phyloP scores from a whole-genome alignment of 129 eudicot species.

The Tanacetum coccineum region DNA sequence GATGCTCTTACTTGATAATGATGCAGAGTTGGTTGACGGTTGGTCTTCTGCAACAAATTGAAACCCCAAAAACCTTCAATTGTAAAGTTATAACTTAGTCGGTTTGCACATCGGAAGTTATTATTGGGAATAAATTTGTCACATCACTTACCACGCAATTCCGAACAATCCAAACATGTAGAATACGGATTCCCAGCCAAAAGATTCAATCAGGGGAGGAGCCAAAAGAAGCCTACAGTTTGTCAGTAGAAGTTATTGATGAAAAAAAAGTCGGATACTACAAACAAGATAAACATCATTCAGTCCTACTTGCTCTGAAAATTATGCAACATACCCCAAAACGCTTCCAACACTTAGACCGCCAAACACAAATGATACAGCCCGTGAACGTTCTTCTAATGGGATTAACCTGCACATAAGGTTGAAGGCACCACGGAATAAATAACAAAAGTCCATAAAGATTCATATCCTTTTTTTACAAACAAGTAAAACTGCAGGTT shows the following conservation, averaged over 20 bases:
- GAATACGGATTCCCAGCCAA: slow-evolving; percentile 98
- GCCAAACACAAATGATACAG: slow-evolving; percentile 98
- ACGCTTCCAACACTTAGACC: slow-evolving; percentile 98
- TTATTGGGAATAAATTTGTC: too few species aligned
- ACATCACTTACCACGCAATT: slow-evolving; percentile 70
- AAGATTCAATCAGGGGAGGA: slow-evolving; percentile 80
- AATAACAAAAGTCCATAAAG: not conserved
- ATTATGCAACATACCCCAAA: slow-evolving; percentile 55
- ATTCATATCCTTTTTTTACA: too few species aligned
- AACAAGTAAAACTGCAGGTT: too few species aligned
- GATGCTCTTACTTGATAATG: slow-evolving; percentile 48
- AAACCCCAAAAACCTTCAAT: slow-evolving; percentile 82
- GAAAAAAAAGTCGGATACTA: too few species aligned
- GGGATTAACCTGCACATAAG: slow-evolving; percentile 63
- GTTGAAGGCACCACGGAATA: slow-evolving; percentile 17
- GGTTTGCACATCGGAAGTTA: slow-evolving; percentile 5
- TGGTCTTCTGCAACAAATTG: slow-evolving; percentile 80
- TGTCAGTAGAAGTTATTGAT: not conserved
- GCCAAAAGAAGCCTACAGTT: slow-evolving; percentile 92
- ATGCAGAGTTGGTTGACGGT: slow-evolving; percentile 33
- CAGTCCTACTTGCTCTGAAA: slow-evolving; percentile 8
- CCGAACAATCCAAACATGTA: slow-evolving; percentile 88
- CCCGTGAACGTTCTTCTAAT: slow-evolving; percentile 91
- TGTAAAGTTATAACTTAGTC: slow-evolving; percentile 20
- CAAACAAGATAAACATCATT: not conserved